Base-by-base conservation (phyloP, 2,329 filamentous ascomycete species). In the Xylariales sp. region DNA sequence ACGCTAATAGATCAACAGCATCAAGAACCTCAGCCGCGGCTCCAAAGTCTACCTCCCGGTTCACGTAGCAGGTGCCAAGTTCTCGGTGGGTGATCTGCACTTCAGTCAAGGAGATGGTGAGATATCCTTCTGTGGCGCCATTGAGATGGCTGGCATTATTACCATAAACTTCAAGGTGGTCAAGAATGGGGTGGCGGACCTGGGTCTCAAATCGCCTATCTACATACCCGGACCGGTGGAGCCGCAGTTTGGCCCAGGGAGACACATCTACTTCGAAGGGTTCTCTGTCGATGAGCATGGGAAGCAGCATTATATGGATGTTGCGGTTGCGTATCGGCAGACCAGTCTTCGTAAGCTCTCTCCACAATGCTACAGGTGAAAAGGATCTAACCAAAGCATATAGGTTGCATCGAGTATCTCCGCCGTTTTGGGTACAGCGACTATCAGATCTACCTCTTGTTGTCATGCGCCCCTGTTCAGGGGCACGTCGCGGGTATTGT, bases 131-230 rank as follows among this genome's bases (percentile, higher is more conserved):
- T 89, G 85, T 49, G 85, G 85, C 15, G 90, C 89, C 5, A 96
- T 95, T 54, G 90, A 96, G 62, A 96, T 96, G 86, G 88, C 89
- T 0, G 89, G 89, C 4, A 71, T 88, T 31, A 95, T 95, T 52
- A 95, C 89, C 3, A 78, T 95, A 63, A 95, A 93, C 55, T 90
- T 95, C 70, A 82, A 78, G 37, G 85, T 95, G 12, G 82, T 95
- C 71, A 94, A 93, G 61, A 75, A 80, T 49, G 90, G 89, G 15
- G 75, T 94, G 57, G 72, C 71, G 32, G 76, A 88, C 24, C 65
- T 95, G 39, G 83, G 74, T 1, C 82, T 94, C 66, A 90, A 88
- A 62, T 84, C 78, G 5, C 89, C 89, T 1, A 86, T 95, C 39
- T 95, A 90, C 67, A 75, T 88, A 24, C 88, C 88, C 0, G 89